Evolutionary conservation across 768 basidiomycete genomes (phyloP).

Genomic region (Phaffia tasmanica): DNA sequence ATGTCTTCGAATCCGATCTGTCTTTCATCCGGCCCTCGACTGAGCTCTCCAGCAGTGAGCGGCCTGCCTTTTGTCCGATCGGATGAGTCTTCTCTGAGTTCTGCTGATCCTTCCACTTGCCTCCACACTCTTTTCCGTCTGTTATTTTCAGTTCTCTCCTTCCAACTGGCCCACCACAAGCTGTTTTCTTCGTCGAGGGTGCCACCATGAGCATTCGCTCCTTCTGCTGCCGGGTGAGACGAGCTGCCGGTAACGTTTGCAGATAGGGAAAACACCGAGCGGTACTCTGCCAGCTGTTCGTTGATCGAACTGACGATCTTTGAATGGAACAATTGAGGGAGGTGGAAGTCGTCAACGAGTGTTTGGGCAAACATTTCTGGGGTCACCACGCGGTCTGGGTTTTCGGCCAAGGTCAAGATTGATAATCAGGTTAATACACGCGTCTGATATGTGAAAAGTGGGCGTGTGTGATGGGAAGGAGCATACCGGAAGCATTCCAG

Average conservation of each 20-base stretch:
- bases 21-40: conserved; percentile 38
- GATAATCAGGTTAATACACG: background rate
- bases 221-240: conserved; percentile 34
- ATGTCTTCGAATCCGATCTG: conserved; percentile 61
- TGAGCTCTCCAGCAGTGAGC: conserved; percentile 50
- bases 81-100: conserved; percentile 25
- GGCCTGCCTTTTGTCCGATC: conserved; percentile 31
- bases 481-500: conserved; percentile 90
- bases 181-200: conserved; percentile 43
- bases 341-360: conserved; percentile 77
- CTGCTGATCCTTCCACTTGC: conserved; percentile 30
- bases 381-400: conserved; percentile 70
- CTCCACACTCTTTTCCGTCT: conserved; percentile 26
- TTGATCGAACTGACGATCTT: conserved; percentile 51
- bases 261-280: conserved; percentile 41
- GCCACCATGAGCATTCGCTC: conserved; percentile 37
- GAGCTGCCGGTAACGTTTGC: background rate
- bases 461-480: background rate
- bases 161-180: conserved; percentile 64
- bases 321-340: conserved; percentile 59
- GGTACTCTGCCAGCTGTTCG: conserved; percentile 73
- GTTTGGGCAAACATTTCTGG: conserved; percentile 83
- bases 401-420: background rate
- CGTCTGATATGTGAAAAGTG: background rate
- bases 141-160: conserved; percentile 31